These are phyloP conservation scores for Neurospora sublineolata DNA, from an alignment of 495 filamentous ascomycete genomes.

Conservation along the genomic window DNA sequence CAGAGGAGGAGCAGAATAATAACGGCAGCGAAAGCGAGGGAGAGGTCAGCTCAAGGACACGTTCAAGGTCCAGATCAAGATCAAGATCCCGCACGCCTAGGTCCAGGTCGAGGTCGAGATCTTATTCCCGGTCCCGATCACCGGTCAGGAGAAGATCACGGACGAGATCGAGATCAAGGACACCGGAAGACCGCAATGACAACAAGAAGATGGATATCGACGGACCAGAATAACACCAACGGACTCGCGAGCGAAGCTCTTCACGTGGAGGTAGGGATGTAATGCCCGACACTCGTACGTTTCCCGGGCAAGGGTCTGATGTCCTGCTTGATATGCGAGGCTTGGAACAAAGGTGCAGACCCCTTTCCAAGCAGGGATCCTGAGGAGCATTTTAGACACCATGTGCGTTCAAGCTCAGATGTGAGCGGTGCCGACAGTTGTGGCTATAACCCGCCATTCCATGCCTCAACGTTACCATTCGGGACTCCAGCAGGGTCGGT, in stretches of 20 bases:
- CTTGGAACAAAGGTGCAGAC: neutral
- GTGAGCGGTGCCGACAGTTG: neutral
- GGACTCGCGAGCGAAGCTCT: conserved; percentile 1
- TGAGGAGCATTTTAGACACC: neutral
- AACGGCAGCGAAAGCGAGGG: conserved; percentile 11
- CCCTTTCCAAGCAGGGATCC: neutral
- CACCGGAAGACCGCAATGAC: conserved; percentile 11
- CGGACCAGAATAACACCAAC: conserved; percentile 3
- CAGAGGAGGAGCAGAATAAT: conserved; percentile 16
- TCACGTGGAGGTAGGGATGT: neutral
- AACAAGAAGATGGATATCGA: conserved; percentile 28
- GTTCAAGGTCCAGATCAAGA: conserved; percentile 8
- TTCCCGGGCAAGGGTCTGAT: neutral
- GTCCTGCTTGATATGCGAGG: neutral
- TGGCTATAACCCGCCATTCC: neutral
- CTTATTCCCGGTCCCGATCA: conserved; percentile 1
- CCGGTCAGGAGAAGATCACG: conserved; percentile 4
- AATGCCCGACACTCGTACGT: neutral
- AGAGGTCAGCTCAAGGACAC: conserved; percentile 7
- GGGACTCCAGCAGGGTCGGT: neutral
- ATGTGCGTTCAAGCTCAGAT: neutral
- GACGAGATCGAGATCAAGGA: conserved; percentile 12
- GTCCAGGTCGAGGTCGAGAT: conserved; percentile 10
- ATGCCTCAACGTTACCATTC: neutral
- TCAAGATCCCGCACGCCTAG: conserved; percentile 1